phyloP scores from a whole-genome alignment of 495 filamentous ascomycete species.

The Pyronema domesticum region DNA sequence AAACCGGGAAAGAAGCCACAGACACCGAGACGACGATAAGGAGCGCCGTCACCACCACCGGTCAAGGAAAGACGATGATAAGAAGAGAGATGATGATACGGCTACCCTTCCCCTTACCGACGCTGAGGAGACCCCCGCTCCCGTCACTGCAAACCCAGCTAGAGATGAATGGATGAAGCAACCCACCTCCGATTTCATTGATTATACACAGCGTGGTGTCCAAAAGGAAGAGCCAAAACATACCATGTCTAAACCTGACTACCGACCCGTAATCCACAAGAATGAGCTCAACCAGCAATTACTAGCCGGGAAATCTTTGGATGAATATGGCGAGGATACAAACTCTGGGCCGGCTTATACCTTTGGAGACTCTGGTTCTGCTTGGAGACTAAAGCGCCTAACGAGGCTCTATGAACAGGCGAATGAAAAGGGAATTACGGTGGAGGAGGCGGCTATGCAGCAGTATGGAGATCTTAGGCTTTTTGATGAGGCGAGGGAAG shows the following conservation, averaged over 20 bases:
- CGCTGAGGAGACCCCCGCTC: constrained; percentile 28
- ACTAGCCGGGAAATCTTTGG: constrained; percentile 36
- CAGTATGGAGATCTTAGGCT: constrained; percentile 63
- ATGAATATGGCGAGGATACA: constrained; percentile 32
- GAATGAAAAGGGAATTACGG: constrained; percentile 46
- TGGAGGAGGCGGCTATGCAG: constrained; percentile 69
- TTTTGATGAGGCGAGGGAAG: constrained; percentile 88
- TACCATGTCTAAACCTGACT: constrained; percentile 42
- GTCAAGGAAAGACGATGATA: constrained; percentile 8
- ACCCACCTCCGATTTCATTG: constrained; percentile 61
- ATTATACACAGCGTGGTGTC: constrained; percentile 57
- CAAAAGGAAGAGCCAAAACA: constrained; percentile 34
- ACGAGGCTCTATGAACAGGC: constrained; percentile 68
- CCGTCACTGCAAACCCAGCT: constrained; percentile 26
- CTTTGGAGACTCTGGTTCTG: constrained; percentile 76
- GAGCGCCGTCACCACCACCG: background rate
- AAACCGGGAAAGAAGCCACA: constrained; percentile 7
- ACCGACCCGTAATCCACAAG: constrained; percentile 59
- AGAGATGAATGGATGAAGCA: constrained; percentile 91
- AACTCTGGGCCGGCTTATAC: constrained; percentile 57
- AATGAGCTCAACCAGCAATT: constrained; percentile 66
- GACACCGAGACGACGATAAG: constrained; percentile 4
- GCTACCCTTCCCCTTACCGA: constrained; percentile 30
- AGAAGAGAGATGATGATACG: constrained; percentile 27
- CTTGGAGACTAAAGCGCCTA: constrained; percentile 92